A percentile compares a stretch with the other conserved stretches of the same genome.
phyloP scores from a whole-genome alignment of 2,329 filamentous ascomycete species.

The Thermothelomyces thermophilus region DNA sequence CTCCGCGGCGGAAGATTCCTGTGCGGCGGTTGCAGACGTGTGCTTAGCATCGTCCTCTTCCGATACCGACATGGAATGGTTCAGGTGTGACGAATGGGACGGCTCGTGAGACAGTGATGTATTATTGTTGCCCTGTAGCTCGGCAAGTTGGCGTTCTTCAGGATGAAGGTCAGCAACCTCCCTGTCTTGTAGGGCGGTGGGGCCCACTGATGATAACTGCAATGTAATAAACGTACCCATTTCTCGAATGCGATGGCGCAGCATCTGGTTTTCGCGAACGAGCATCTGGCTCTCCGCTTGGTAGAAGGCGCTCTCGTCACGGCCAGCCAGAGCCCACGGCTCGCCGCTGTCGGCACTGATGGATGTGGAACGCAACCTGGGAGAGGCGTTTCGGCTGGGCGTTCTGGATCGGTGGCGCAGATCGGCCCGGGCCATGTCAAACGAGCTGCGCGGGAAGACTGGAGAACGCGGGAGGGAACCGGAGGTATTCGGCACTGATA shows the following conservation, averaged over 20 bases:
- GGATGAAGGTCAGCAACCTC: neutral
- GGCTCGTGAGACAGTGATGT: conserved; percentile 40
- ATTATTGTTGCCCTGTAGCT: conserved; percentile 32
- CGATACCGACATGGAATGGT: conserved; percentile 39
- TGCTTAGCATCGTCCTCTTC: conserved; percentile 31
- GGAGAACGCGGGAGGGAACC: conserved; percentile 47
- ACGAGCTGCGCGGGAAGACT: conserved; percentile 47
- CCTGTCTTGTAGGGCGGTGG: too few relatives aligned
- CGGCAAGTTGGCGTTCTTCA: conserved; percentile 46
- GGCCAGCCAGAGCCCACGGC: conserved; percentile 50
- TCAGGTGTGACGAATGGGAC: conserved; percentile 42
- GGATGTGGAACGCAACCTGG: conserved; percentile 51
- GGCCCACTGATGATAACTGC: neutral
- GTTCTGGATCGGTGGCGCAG: conserved; percentile 52
- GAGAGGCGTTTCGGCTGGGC: conserved; percentile 50
- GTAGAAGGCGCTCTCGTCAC: conserved; percentile 73
- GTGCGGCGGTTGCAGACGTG: neutral
- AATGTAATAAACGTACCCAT: conserved; percentile 50
- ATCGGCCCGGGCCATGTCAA: conserved; percentile 52
- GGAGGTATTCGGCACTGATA: conserved; percentile 28
- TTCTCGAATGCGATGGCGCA: conserved; percentile 66
- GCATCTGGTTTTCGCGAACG: conserved; percentile 75
- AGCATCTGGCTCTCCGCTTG: conserved; percentile 76
- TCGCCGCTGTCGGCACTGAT: conserved; percentile 56
- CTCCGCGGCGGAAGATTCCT: neutral